A percentile compares a stretch with the other conserved stretches of the same genome.
Conservation (phyloP, 352 stramenopile genomes). For the Globisporangium uncinulatum region DNA sequence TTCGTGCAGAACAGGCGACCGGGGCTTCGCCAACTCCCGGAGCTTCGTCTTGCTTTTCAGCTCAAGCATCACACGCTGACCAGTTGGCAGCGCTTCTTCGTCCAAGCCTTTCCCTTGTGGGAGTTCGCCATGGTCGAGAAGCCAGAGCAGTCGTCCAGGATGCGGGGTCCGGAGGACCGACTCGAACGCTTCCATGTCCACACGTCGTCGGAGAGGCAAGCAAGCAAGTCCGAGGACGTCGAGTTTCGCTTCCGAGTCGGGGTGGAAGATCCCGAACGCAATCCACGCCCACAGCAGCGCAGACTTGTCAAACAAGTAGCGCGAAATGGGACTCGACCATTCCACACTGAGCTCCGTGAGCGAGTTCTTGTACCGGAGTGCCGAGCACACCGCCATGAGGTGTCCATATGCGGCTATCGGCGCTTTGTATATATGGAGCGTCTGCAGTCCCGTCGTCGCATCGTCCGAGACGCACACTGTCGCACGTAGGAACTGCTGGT, state of each 20-base stretch:
- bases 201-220: not conserved
- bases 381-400: conserved; percentile 22
- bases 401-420: conserved; percentile 6
- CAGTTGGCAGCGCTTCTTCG: conserved; percentile 15
- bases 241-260: not conserved
- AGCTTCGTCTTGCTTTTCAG: conserved; percentile 18
- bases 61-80: conserved; percentile 18
- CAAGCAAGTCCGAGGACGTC: not conserved
- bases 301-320: conserved; percentile 6
- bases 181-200: conserved; percentile 10
- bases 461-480: not conserved
- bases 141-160: conserved; percentile 13
- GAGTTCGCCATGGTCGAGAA: conserved; percentile 14
- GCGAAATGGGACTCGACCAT: not conserved
- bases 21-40: conserved; percentile 8
- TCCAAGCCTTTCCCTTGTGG: conserved; percentile 19
- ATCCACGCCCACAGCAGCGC: conserved; percentile 33
- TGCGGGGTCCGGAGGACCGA: conserved; percentile 16
- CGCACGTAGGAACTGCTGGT: conserved; percentile 1
- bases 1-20: conserved; percentile 9
- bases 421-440: conserved; percentile 20
- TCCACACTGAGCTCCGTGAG: conserved; percentile 20
- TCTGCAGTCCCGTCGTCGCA: conserved; percentile 13
- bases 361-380: conserved; percentile 17
- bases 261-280: conserved; percentile 35